Conservation (phyloP, 208 protist genomes). For the Tritrichomonas foetus region DNA sequence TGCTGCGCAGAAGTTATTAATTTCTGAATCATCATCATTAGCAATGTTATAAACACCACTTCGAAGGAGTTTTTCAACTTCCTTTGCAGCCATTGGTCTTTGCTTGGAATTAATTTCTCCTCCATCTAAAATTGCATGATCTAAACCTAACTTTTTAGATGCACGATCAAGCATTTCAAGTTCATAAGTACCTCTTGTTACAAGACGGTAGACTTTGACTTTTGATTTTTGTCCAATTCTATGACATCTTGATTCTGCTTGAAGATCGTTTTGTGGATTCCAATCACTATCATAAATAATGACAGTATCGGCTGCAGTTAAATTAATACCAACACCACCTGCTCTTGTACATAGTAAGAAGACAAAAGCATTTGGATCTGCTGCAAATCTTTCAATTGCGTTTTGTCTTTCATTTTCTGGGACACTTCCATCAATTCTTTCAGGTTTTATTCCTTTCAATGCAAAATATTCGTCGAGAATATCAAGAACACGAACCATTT, state of each 20-base stretch:
- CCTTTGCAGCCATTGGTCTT: background rate
- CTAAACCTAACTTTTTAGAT: conserved; percentile 73
- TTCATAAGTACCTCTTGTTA: conserved; percentile 80
- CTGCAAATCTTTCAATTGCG: conserved; percentile 59
- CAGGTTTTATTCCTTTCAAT: conserved; percentile 64
- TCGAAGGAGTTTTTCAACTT: conserved; percentile 38
- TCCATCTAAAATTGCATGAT: conserved; percentile 64
- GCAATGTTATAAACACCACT: background rate
- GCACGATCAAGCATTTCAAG: conserved; percentile 75
- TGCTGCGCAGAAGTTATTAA: background rate
- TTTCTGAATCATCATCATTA: conserved; percentile 7
- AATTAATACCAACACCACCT: conserved; percentile 70
- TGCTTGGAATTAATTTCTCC: background rate
- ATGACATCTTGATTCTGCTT: conserved; percentile 83
- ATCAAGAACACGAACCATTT: conserved; percentile 67
- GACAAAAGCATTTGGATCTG: conserved; percentile 54
- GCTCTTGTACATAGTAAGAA: conserved; percentile 69
- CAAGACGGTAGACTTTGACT: conserved; percentile 84
- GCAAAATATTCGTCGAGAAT: conserved; percentile 69
- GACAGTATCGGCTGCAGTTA: conserved; percentile 68
- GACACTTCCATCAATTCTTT: conserved; percentile 59
- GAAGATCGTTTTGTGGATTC: conserved; percentile 93
- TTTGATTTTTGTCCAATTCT: conserved; percentile 82
- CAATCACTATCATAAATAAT: conserved; percentile 80
- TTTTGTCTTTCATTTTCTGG: conserved; percentile 43